Evolutionary conservation across 1,284 basidiomycete genomes (phyloP).

Genomic region (Ustilago cynodontis): DNA sequence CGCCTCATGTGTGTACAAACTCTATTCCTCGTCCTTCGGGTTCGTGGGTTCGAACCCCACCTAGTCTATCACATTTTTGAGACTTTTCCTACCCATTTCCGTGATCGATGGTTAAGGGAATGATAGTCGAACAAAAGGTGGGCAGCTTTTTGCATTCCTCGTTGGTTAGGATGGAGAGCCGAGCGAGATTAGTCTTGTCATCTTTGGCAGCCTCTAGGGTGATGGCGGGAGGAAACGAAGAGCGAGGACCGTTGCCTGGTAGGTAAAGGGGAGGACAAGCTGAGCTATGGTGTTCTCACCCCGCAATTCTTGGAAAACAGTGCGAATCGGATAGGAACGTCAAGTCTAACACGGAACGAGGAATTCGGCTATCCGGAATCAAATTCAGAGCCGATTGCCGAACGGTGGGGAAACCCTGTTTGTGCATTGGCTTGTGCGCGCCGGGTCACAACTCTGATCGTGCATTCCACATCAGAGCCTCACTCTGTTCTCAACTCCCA

Average conservation of each 20-base stretch:
- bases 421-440: slow-evolving; percentile 2
- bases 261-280: too few species aligned
- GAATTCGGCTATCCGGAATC: slow-evolving; percentile 3
- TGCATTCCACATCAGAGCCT: too few species aligned
- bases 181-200: slow-evolving; percentile 21
- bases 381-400: not conserved
- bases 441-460: too few species aligned
- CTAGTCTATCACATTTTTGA: slow-evolving; percentile 22
- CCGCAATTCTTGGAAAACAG: not conserved
- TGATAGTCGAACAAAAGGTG: slow-evolving; percentile 21
- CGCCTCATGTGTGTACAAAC: slow-evolving; percentile 5
- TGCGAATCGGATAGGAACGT: not conserved
- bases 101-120: too few species aligned
- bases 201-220: not conserved
- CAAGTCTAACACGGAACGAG: not conserved
- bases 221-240: too few species aligned
- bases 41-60: slow-evolving; percentile 37
- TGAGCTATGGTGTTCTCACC: not conserved
- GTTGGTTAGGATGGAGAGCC: slow-evolving; percentile 35
- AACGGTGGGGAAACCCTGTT: slow-evolving; percentile 9
- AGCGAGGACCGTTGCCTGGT: too few species aligned
- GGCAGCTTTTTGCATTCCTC: slow-evolving; percentile 28
- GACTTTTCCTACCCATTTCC: not conserved
- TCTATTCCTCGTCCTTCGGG: slow-evolving; percentile 28
- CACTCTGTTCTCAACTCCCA: too few species aligned